A percentile compares a stretch with the other conserved stretches of the same genome.
Evolutionary conservation across 169 alveolate species (phyloP).

Genomic region (Plasmodium gonderi): DNA sequence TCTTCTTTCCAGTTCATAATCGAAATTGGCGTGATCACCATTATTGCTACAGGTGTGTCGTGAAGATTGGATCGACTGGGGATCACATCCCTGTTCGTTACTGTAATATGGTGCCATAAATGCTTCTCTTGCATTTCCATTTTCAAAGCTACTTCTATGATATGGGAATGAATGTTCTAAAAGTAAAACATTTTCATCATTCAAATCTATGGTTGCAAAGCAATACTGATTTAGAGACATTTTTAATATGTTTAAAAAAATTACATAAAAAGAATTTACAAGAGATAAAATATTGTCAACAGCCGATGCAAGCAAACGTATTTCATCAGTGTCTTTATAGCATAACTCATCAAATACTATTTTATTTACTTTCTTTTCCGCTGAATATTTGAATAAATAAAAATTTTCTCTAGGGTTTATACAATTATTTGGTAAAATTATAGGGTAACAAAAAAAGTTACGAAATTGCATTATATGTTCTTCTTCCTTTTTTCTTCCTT

Average conservation of each 20-base stretch:
- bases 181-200: slow-evolving; percentile 20
- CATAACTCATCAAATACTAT: slow-evolving; percentile 38
- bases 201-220: slow-evolving; percentile 60
- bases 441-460: slow-evolving; percentile 52
- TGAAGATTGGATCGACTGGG: neutral
- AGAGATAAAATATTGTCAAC: slow-evolving; percentile 61
- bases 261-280: slow-evolving; percentile 62
- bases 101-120: neutral
- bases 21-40: neutral
- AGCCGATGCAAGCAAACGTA: slow-evolving; percentile 51
- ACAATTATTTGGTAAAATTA: slow-evolving; percentile 53
- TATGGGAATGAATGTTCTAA: neutral
- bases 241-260: slow-evolving; percentile 68
- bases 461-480: slow-evolving; percentile 3
- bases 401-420: slow-evolving; percentile 48
- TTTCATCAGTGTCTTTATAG: slow-evolving; percentile 65
- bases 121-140: neutral
- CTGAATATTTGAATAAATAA: slow-evolving; percentile 39
- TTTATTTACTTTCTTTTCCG: slow-evolving; percentile 39
- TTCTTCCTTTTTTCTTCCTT: neutral
- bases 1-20: slow-evolving; percentile 18
- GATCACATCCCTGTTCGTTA: neutral
- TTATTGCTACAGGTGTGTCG: neutral
- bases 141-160: neutral
- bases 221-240: slow-evolving; percentile 50